A percentile compares a stretch with the other conserved stretches of the same genome.
Evolutionary conservation across 78 protist species (phyloP).

Genomic region (Protostelium mycophagum): DNA sequence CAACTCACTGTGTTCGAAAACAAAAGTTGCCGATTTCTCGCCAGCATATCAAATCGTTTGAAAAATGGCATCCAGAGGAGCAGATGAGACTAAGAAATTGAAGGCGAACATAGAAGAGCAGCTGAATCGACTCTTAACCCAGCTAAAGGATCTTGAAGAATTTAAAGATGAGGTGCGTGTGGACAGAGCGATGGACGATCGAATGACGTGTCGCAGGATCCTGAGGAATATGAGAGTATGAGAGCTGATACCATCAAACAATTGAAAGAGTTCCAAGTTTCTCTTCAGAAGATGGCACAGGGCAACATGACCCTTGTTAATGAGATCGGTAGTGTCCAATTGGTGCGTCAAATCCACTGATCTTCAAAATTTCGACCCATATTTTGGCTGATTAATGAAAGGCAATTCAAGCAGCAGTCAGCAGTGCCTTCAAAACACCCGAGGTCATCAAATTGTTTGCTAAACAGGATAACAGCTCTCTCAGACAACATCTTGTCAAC

Average conservation of each 20-base stretch:
- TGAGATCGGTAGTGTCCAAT: constrained; percentile 56
- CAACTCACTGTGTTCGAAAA: too few species aligned
- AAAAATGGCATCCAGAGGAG: constrained; percentile 57
- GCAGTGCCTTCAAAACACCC: constrained; percentile 82
- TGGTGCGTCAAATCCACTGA: constrained; percentile 16
- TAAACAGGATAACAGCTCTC: constrained; percentile 60
- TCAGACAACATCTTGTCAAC: constrained; percentile 47
- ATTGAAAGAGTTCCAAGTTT: constrained; percentile 69
- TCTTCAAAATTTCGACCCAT: neutral
- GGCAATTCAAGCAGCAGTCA: constrained; percentile 84
- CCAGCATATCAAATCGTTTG: too few species aligned
- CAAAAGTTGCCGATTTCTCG: too few species aligned
- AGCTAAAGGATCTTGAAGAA: constrained; percentile 60
- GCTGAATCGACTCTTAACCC: constrained; percentile 52
- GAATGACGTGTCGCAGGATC: neutral
- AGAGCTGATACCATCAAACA: constrained; percentile 73
- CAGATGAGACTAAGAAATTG: constrained; percentile 39
- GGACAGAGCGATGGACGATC: neutral
- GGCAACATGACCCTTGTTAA: constrained; percentile 82
- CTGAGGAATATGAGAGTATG: constrained; percentile 66
- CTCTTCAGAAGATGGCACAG: constrained; percentile 34
- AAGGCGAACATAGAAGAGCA: constrained; percentile 60
- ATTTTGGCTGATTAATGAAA: neutral
- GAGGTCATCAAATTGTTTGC: constrained; percentile 84
- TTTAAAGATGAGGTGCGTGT: constrained; percentile 28